Conservation (phyloP, 306 rosid genomes). For the Casuarina equisetifolia region DNA sequence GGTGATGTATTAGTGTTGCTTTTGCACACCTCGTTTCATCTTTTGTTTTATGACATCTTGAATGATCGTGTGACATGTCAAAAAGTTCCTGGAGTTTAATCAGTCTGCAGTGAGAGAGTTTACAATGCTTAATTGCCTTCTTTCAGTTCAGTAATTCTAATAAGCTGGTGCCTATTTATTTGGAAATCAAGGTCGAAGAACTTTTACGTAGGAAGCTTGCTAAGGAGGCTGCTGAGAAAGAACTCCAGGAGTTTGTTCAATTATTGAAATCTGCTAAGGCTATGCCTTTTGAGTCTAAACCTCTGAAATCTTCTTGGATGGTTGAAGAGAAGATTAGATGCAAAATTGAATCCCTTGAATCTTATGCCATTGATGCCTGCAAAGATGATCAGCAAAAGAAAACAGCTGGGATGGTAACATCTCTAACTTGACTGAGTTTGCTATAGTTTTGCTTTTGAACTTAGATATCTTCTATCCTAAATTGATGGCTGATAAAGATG, state of each 20-base stretch:
- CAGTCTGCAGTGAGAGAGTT: constrained; percentile 21
- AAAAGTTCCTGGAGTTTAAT: neutral
- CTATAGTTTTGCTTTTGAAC: constrained; percentile 27
- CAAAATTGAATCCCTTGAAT: constrained; percentile 74
- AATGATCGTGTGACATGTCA: neutral
- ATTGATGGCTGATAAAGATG: constrained; percentile 17
- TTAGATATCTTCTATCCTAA: constrained; percentile 9
- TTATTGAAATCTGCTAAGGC: constrained; percentile 71
- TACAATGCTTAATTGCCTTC: constrained; percentile 14
- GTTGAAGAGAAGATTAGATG: constrained; percentile 59
- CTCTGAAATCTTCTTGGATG: constrained; percentile 76
- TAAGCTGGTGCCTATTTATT: constrained; percentile 5
- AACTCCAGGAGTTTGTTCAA: constrained; percentile 58
- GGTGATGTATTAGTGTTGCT: neutral
- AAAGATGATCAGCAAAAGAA: constrained; percentile 68
- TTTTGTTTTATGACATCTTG: neutral
- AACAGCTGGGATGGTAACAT: constrained; percentile 75
- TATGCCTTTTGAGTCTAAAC: constrained; percentile 63
- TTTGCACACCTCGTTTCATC: neutral
- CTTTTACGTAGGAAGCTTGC: constrained; percentile 67
- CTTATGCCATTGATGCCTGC: constrained; percentile 83
- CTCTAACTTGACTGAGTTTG: constrained; percentile 21
- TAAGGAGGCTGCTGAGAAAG: constrained; percentile 87
- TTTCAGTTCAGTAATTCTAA: constrained; percentile 4
- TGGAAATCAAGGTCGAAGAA: constrained; percentile 77